A percentile compares a stretch with the other conserved stretches of the same genome.
phyloP scores from a whole-genome alignment of 108 stramenopile genomes.

The Fragilariopsis cylindrus region DNA sequence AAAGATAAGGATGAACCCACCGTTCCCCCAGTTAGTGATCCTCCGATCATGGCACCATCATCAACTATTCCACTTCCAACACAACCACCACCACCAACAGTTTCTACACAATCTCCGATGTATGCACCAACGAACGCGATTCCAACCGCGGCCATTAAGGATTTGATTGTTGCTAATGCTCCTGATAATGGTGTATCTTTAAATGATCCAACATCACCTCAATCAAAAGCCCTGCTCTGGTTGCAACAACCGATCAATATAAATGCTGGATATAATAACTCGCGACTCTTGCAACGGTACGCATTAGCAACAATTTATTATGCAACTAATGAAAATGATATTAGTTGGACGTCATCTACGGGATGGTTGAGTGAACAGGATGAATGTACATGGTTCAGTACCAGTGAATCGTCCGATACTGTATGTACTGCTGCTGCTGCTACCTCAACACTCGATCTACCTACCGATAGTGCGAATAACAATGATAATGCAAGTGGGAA shows the following conservation, averaged over 20 bases:
- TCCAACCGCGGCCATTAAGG: conserved; percentile 20
- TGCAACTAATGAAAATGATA: conserved; percentile 41
- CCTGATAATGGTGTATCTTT: conserved; percentile 35
- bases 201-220: conserved; percentile 43
- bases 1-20: neutral
- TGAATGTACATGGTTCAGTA: conserved; percentile 46
- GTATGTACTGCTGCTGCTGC: conserved; percentile 20
- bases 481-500: neutral
- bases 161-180: conserved; percentile 24
- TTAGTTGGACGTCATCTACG: conserved; percentile 28
- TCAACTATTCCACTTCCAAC: conserved; percentile 1
- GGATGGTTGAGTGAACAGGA: conserved; percentile 36
- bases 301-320: conserved; percentile 61
- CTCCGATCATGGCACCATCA: neutral
- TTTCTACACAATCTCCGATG: conserved; percentile 18
- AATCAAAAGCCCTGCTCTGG: conserved; percentile 46
- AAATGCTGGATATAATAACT: conserved; percentile 8
- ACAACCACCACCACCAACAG: conserved; percentile 11
- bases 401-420: neutral
- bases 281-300: conserved; percentile 45
- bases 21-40: neutral
- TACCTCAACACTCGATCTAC: neutral
- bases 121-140: conserved; percentile 5
- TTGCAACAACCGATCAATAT: conserved; percentile 12
- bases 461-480: neutral